A percentile compares a stretch with the other conserved stretches of the same genome.
phyloP scores from a whole-genome alignment of 164 flowering plant species.

The Aristolochia fimbriata region DNA sequence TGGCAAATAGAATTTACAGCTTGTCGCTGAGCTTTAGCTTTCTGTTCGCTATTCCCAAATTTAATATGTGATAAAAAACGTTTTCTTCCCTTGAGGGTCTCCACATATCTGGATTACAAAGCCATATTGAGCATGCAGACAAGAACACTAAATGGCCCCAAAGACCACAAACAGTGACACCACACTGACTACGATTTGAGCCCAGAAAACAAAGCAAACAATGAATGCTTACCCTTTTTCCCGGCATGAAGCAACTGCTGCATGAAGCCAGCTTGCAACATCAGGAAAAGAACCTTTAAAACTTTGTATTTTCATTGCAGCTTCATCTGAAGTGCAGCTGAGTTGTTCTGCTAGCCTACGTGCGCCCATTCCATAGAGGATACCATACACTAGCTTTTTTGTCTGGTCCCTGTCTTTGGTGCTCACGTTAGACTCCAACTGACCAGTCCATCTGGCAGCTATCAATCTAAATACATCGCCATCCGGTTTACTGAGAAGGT shows the following conservation, averaged over 20 bases:
- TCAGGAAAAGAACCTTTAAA: constrained; percentile 83
- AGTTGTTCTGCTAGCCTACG: constrained; percentile 77
- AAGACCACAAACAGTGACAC: too few species aligned
- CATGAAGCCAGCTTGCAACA: constrained; percentile 86
- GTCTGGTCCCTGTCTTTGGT: constrained; percentile 74
- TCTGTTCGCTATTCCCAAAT: constrained; percentile 64
- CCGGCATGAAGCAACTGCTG: constrained; percentile 63
- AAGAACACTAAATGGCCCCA: too few species aligned
- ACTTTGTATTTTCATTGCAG: constrained; percentile 66
- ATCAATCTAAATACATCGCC: constrained; percentile 91
- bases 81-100: constrained; percentile 83
- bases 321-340: constrained; percentile 69
- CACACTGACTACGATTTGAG: neutral
- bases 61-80: constrained; percentile 82
- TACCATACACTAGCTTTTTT: constrained; percentile 88
- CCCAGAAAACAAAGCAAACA: neutral
- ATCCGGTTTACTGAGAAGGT: constrained; percentile 56
- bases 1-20: constrained; percentile 97
- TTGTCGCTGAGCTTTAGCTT: constrained; percentile 96
- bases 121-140: neutral
- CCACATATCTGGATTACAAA: constrained; percentile 41
- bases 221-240: constrained; percentile 58
- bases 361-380: constrained; percentile 97
- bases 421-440: constrained; percentile 39
- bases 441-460: constrained; percentile 84